A percentile compares a stretch with the other conserved stretches of the same genome.
These are phyloP conservation scores for Mucor sp. DNA, from an alignment of 371 early-diverging fungal species.

Conservation along the genomic window DNA sequence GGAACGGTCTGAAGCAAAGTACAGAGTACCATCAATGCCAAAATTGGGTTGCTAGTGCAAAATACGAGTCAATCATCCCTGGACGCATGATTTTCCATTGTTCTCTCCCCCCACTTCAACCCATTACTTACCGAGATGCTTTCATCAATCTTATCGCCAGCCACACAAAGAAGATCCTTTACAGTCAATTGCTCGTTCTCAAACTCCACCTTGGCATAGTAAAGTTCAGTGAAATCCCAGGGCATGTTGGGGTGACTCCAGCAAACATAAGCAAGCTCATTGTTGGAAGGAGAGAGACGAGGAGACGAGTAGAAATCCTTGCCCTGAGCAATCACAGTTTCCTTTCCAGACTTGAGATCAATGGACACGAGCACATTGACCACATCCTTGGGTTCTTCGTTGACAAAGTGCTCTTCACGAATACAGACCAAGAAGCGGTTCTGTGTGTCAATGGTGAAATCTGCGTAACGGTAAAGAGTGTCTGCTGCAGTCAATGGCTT, in stretches of 20 bases:
- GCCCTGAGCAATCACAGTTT: constrained; percentile 49
- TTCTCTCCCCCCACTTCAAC: too few relatives aligned
- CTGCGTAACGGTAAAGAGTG: constrained; percentile 61
- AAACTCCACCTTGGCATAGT: constrained; percentile 40
- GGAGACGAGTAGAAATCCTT: constrained; percentile 71
- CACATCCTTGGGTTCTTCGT: constrained; percentile 62
- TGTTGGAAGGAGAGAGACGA: constrained; percentile 45
- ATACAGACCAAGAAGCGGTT: constrained; percentile 60
- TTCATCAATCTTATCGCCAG: constrained; percentile 52
- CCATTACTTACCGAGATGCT: constrained; percentile 57
- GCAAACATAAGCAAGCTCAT: constrained; percentile 59
- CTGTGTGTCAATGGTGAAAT: constrained; percentile 57
- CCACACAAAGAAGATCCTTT: constrained; percentile 30
- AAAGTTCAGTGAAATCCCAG: constrained; percentile 74
- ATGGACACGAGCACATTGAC: constrained; percentile 62
- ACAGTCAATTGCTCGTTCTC: constrained; percentile 16
- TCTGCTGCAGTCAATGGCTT: constrained; percentile 50
- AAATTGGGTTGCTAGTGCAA: constrained; percentile 60
- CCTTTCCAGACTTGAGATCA: constrained; percentile 40
- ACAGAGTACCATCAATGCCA: constrained; percentile 57
- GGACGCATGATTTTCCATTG: neutral
- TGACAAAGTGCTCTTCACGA: constrained; percentile 66
- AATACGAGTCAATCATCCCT: neutral
- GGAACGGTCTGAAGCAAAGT: constrained; percentile 68
- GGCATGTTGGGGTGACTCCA: constrained; percentile 83